phyloP scores from a whole-genome alignment of 129 eudicot genomes.

The Flaveria ramosissima region DNA sequence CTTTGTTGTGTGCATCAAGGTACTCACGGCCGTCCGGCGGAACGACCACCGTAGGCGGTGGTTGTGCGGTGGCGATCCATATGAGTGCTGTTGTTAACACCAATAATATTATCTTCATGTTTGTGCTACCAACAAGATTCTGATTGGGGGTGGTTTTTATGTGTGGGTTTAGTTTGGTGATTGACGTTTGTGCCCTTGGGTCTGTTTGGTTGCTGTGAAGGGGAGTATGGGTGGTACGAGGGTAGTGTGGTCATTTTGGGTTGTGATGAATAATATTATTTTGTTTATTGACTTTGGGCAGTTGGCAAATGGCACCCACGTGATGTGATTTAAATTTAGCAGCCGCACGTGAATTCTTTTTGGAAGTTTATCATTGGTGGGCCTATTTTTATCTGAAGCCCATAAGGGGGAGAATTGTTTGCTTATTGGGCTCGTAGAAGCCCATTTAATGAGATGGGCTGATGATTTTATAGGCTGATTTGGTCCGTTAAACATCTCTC shows the following conservation, averaged over 20 bases:
- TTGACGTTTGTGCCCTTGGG: slow-evolving; percentile 30
- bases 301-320: slow-evolving; percentile 50
- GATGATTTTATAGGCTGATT: no score
- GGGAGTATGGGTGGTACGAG: neutral
- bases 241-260: neutral
- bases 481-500: no score
- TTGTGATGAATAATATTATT: neutral
- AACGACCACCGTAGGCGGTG: slow-evolving; percentile 32
- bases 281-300: slow-evolving; percentile 43
- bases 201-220: neutral
- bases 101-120: slow-evolving; percentile 39
- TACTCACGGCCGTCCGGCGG: slow-evolving; percentile 53
- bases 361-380: slow-evolving; percentile 18
- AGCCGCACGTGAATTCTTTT: slow-evolving; percentile 42
- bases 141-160: slow-evolving; percentile 20
- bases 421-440: neutral
- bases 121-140: slow-evolving; percentile 5
- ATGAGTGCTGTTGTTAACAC: slow-evolving; percentile 27
- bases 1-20: slow-evolving; percentile 71
- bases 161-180: neutral
- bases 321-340: slow-evolving; percentile 38
- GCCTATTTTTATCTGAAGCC: neutral
- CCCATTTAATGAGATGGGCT: neutral
- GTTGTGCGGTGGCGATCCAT: slow-evolving; percentile 41
- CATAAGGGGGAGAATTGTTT: neutral